Evolutionary conservation across 2,329 filamentous ascomycete genomes (phyloP).

Genomic region (Beauveria pseudobassiana): DNA sequence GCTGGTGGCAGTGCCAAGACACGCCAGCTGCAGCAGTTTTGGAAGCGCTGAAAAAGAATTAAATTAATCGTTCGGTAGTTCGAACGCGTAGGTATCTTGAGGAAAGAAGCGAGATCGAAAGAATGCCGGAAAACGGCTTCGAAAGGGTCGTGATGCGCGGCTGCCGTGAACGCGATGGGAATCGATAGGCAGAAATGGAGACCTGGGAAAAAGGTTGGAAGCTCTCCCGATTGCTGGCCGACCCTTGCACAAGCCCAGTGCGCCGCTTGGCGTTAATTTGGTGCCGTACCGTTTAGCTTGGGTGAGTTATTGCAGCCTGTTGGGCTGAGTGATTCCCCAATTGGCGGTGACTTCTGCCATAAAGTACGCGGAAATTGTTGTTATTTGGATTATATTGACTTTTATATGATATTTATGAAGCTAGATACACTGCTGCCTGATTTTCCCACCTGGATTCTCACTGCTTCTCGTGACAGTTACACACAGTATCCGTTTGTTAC

Average conservation of each 20-base stretch:
- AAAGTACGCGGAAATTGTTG: not conserved
- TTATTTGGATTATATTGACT: not conserved
- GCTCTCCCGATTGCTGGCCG: conserved; percentile 1
- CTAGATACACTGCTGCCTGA: not conserved
- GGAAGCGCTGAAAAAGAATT: not conserved
- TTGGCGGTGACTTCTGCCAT: not conserved
- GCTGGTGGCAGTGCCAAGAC: not conserved
- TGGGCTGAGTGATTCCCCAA: not conserved
- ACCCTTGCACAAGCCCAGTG: not conserved
- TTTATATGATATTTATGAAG: not conserved
- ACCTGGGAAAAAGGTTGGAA: conserved; percentile 4
- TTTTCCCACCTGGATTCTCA: not conserved
- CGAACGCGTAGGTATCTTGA: not conserved
- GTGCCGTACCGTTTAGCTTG: not conserved
- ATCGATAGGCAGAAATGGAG: conserved; percentile 3
- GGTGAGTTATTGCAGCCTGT: not conserved
- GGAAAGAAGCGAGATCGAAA: not conserved
- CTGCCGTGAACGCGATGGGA: not conserved
- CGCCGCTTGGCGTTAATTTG: not conserved
- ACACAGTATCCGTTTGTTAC: not conserved
- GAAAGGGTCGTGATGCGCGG: not conserved
- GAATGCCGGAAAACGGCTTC: not conserved
- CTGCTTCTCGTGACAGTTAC: not conserved
- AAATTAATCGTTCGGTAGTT: not conserved
- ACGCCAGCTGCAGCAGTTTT: not conserved